Conservation (phyloP, 768 basidiomycete species). For the Leccinum barrowsii region DNA sequence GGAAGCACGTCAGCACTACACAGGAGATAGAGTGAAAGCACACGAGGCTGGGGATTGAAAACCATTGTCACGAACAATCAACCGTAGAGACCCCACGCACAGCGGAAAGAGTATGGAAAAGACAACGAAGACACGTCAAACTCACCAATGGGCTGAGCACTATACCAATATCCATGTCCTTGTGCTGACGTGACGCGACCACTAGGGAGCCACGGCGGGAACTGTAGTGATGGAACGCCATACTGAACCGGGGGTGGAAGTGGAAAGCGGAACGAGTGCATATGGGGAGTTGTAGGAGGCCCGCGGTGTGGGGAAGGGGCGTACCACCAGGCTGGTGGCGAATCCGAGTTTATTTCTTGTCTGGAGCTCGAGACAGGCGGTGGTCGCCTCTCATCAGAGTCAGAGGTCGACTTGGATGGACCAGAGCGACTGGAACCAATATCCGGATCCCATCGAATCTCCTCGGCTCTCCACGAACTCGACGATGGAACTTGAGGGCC, state of each 20-base stretch:
- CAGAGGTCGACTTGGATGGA: not conserved
- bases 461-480: not conserved
- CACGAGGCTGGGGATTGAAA: not conserved
- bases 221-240: conserved; percentile 12
- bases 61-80: not conserved
- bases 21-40: not conserved
- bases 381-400: conserved; percentile 1
- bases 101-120: not conserved
- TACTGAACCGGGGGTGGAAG: conserved; percentile 11
- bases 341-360: conserved; percentile 9
- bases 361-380: conserved; percentile 1
- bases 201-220: conserved; percentile 16
- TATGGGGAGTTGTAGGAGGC: not conserved
- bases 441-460: conserved; percentile 18
- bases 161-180: conserved; percentile 23
- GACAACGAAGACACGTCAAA: conserved; percentile 2
- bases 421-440: not conserved
- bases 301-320: conserved; percentile 7
- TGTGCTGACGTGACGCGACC: conserved; percentile 9
- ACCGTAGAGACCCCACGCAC: not conserved
- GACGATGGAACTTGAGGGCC: not conserved
- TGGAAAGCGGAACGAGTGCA: conserved; percentile 11
- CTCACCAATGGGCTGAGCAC: conserved; percentile 18
- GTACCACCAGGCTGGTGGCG: conserved; percentile 8
- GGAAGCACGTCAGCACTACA: conserved; percentile 10